Base-by-base conservation (phyloP, 148 eudicot species). In the Rhododendron williamsianum region DNA sequence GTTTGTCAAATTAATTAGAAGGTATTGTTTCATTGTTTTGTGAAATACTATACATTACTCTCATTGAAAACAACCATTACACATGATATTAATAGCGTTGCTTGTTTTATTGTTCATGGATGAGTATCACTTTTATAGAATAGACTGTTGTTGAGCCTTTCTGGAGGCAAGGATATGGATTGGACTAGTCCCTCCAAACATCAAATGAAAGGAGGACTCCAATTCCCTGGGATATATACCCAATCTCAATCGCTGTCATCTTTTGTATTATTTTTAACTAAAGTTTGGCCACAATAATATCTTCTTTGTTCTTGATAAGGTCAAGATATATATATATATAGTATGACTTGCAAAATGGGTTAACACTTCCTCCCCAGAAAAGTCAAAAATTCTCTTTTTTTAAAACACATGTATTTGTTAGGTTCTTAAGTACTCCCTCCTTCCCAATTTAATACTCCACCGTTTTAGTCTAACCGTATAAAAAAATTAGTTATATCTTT, bases 241-340 rank as follows among this genome's bases (percentile, higher is more conserved):
- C 82, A 79, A 79, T 30, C n/a, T 80, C 65, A 80, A 46, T 52
- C 82, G 33, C 65, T 78, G 19, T 48, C 35, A 46, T 9, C 3
- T 77, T 6, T 9, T 1, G 45, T 78, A 9, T 46, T 46, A 46
- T n/a, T 11, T 78, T n/a, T 78, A 46, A 3, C 25, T 38, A 41
- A 21, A 21, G 81, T 78, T 78, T 78, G 81, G 81, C 25, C 56
- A 78, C 81, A 46, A 49, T 78, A 48, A 78, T 78, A 78, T 78
- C 58, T 78, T 49, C 13, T 78, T 49, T 25, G 56, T 48, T 77
- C 80, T 77, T 41, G 80, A 77, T 77, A 77, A 43, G 80, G 52
- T 45, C 52, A 45, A 77, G 30, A 77, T 35, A 35, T 16, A 11
- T n/a, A n/a, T 27, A 27, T 30, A 30, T 33, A 1, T 33, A 33